Conservation (phyloP, 1,139 yeast species). For the Komagataea norvegica region DNA sequence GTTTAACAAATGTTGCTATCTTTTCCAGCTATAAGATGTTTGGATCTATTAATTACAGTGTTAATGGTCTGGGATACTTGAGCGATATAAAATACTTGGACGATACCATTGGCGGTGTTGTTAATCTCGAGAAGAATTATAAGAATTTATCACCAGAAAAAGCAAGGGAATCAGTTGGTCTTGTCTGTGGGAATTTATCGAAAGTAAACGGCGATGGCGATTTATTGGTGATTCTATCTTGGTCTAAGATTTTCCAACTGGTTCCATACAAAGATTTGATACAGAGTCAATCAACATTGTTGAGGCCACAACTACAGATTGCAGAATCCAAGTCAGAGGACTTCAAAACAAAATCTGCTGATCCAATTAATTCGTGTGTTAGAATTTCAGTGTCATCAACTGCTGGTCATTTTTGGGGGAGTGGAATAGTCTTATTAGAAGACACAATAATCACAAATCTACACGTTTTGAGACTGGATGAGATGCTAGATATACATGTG, state of each 20-base stretch:
- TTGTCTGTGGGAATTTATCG: conserved; percentile 47
- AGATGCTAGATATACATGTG: conserved; percentile 11
- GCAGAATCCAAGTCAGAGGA: background rate
- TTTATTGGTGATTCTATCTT: conserved; percentile 44
- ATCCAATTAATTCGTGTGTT: conserved; percentile 20
- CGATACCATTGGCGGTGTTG: conserved; percentile 62
- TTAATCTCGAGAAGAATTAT: conserved; percentile 16
- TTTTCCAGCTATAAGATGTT: conserved; percentile 45
- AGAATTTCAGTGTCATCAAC: conserved; percentile 24
- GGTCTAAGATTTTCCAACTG: conserved; percentile 34
- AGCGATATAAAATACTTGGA: conserved; percentile 56
- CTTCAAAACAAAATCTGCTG: background rate
- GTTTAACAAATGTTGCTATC: conserved; percentile 51
- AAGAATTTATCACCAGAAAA: background rate
- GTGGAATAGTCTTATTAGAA: conserved; percentile 38
- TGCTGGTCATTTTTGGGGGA: conserved; percentile 38
- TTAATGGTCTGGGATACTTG: conserved; percentile 33
- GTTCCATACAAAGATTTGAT: conserved; percentile 8
- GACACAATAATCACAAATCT: conserved; percentile 39
- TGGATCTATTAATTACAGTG: conserved; percentile 42
- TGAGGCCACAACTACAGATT: background rate
- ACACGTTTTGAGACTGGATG: conserved; percentile 35
- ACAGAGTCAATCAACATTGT: too few species aligned
- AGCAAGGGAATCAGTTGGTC: conserved; percentile 38
- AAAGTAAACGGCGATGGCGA: conserved; percentile 62